Evolutionary conservation across 257 asterid species (phyloP), one percentile per base, ranked within the genome.

Genomic region (Agastache rugosa): DNA sequence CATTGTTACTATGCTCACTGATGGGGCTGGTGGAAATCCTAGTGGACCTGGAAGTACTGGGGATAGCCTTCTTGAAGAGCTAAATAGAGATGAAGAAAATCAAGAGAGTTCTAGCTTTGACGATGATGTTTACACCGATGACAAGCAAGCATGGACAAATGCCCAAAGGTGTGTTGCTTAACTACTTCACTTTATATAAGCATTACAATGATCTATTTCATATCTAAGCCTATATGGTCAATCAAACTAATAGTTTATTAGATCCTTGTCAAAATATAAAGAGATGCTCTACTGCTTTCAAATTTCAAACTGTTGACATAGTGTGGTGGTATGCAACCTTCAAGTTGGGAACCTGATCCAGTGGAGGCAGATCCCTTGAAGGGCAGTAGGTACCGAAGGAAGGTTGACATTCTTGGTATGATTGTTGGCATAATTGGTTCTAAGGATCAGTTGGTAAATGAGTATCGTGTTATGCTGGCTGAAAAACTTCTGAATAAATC

Each of bases 291-390:
- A 19, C 65, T 72, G 54, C 58, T 75, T 73, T 55, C 71, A 39
- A 68, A 73, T 69, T 70, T 73, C 35, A 37, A 77, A 66, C 35
- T 79, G 77, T 55, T 83, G 82, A 85, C 81, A 73, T 74, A 25
- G 73, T 66, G 25, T 80, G 75, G 70, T 87, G 73, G 16, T 80
- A 25, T 73, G 44, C 67, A 58, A 74, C 50, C 29, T 71, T 82
- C 53, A 83, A 92, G 98, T 74, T 94, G 99, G 99, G 97, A 89
- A 85, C 99, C 99, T 82, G 98, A 94, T 82, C 99, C 99, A 29
- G 92, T 90, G 71, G 99, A 92, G 87, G 99, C 96, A 20, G 97
- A 90, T 65, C 93, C 96, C 59, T 72, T 85, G 41, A 94, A 92
- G 89, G 97, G 93, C 62, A 91, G 97, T 77, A 89, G 89, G 83